Percentiles rank a stretch among this genome's conserved stretches.
Evolutionary conservation across 2,329 filamentous ascomycete genomes (phyloP).

Genomic region (Ceratocystis albifundus): DNA sequence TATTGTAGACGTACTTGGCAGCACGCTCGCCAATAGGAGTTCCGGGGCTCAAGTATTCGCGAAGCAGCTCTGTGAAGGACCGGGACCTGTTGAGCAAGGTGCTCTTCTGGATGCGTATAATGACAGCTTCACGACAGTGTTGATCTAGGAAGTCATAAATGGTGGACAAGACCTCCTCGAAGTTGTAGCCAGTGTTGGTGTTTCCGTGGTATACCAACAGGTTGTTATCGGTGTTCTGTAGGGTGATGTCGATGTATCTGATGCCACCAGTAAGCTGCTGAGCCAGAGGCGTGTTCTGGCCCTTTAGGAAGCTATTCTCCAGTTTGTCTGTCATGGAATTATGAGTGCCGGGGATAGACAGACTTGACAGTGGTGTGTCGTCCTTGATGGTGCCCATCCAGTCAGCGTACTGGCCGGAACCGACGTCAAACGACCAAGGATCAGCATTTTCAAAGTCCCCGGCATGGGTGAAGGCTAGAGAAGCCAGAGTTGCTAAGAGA

Average conservation of each 20-base stretch:
- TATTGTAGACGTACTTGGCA: background rate
- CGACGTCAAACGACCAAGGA: too few species aligned
- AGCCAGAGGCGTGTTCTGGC: background rate
- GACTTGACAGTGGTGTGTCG: background rate
- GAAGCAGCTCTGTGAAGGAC: background rate
- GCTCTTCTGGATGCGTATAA: background rate
- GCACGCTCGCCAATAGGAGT: background rate
- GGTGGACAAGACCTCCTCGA: background rate
- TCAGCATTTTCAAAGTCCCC: too few species aligned
- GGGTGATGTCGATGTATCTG: background rate
- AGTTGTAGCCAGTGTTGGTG: background rate
- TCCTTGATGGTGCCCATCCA: background rate
- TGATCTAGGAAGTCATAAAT: background rate
- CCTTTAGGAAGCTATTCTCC: background rate
- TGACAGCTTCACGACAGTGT: background rate
- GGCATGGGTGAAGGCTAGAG: too few species aligned
- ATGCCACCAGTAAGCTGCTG: slow-evolving; percentile 1
- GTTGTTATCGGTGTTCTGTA: background rate
- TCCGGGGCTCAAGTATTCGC: background rate
- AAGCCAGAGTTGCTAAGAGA: too few species aligned
- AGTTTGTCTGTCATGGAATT: background rate
- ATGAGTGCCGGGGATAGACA: background rate
- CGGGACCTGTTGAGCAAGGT: background rate
- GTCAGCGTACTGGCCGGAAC: background rate
- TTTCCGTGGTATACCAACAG: background rate